phyloP scores from a whole-genome alignment of 441 rosid genomes.

The Gossypium schwendimanii region DNA sequence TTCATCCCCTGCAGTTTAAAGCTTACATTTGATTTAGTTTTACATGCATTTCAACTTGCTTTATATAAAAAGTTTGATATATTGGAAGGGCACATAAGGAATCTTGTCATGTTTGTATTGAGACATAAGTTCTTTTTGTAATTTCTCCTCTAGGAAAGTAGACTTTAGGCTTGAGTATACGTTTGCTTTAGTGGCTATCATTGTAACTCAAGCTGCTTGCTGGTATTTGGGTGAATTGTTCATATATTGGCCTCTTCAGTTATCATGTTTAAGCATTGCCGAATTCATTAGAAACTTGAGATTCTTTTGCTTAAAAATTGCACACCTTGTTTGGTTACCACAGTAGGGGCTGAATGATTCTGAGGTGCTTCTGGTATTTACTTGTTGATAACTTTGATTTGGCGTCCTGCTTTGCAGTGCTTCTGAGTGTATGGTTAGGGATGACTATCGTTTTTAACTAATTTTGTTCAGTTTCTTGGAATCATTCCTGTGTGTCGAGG shows the following conservation, averaged over 20 bases:
- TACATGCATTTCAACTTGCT: not conserved
- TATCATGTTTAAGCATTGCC: not conserved
- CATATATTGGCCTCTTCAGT: not conserved
- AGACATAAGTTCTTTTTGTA: not conserved
- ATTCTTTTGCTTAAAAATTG: not conserved
- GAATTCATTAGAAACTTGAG: not conserved
- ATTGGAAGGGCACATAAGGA: not conserved
- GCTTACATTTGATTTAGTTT: not conserved
- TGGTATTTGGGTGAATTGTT: not conserved
- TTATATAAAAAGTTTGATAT: not conserved
- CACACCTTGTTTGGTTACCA: not conserved
- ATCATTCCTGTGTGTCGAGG: not conserved
- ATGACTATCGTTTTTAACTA: not conserved
- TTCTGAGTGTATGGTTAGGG: not conserved
- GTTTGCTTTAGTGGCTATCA: not conserved
- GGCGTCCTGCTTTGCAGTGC: not conserved
- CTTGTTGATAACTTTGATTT: not conserved
- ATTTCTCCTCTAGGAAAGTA: not conserved
- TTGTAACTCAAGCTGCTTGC: not conserved
- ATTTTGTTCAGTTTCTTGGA: not conserved
- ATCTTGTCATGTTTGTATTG: not conserved
- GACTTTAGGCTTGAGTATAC: not conserved
- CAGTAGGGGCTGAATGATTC: not conserved
- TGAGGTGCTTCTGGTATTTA: not conserved
- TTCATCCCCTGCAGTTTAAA: not conserved